Evolutionary conservation across 495 filamentous ascomycete species (phyloP), one percentile per base, ranked within the genome.

Genomic region (Xeromyces bisporus): DNA sequence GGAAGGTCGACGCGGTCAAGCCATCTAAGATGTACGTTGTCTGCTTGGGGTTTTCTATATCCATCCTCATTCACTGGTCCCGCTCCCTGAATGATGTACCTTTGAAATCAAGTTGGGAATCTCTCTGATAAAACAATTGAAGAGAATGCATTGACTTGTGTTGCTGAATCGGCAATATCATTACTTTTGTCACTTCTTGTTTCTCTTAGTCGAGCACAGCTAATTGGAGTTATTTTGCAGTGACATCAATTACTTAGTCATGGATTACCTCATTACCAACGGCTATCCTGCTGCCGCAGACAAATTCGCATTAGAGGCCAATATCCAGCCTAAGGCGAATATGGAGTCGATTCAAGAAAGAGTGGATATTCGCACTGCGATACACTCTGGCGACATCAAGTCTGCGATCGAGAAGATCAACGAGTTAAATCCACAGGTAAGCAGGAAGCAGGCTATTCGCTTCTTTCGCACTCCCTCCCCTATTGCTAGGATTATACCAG

Each of bases 71-170:
- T 48, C 38, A 43, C 34, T n/a, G n/a, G n/a, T n/a, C n/a, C n/a
- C n/a, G n/a, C n/a, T n/a, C n/a, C n/a, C n/a, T n/a, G n/a, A n/a
- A 87, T 89, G 84, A 94, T 94, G 89, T 43, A 69, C 67, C n/a
- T 58, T 49, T 53, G 61, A 62, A 65, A 63, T 75, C 75, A 87
- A 87, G 87, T 87, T 96, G 89, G 89, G 91, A 99, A 99, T 99
- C 89, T 99, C 89, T 99, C 89, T 73, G 79, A 97, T 79, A 55
- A 42, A 23, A 65, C 37, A 50, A 59, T 96, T 89, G 9, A 74
- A 74, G 89, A 96, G 80, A 86, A 76, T 48, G 64, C 63, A 61
- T 69, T 71, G 65, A 76, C 73, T 80, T 80, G 73, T 71, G 31
- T 51, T 57, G 71, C 73, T 83, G 71, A 78, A 59, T 35, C n/a